phyloP scores from a whole-genome alignment of 768 basidiomycete genomes.

The Candolleomyces efflorescens region DNA sequence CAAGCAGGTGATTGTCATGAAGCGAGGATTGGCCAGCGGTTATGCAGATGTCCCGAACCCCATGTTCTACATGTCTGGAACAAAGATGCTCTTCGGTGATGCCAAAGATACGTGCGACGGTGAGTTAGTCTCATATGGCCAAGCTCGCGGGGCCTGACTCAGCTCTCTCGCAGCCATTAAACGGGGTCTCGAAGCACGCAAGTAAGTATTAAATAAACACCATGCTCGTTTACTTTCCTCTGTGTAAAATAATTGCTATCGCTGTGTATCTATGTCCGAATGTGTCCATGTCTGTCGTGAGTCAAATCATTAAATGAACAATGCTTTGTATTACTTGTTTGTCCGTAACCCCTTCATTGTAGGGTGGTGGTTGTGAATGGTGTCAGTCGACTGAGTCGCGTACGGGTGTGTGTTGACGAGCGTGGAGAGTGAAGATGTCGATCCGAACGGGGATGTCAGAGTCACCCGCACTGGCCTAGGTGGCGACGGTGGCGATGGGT shows the following conservation, averaged over 20 bases:
- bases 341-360: neutral
- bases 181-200: constrained; percentile 44
- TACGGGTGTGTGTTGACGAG: too few relatives aligned
- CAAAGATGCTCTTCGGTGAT: constrained; percentile 91
- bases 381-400: too few relatives aligned
- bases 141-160: neutral
- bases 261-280: neutral
- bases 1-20: constrained; percentile 91
- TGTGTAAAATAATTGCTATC: constrained; percentile 7
- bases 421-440: too few relatives aligned
- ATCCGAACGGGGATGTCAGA: too few relatives aligned
- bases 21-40: constrained; percentile 83
- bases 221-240: neutral
- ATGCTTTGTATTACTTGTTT: neutral
- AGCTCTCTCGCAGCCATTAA: constrained; percentile 45
- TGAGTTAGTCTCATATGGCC: constrained; percentile 21
- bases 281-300: too few relatives aligned
- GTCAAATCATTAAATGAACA: neutral
- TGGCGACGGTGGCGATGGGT: too few relatives aligned
- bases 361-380: too few relatives aligned
- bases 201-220: neutral
- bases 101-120: constrained; percentile 90
- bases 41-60: constrained; percentile 93
- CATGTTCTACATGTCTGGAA: constrained; percentile 89
- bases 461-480: too few relatives aligned